These are phyloP conservation scores for Aspergillus hiratsukae DNA, from an alignment of 2,329 filamentous ascomycete species.

Conservation along the genomic window DNA sequence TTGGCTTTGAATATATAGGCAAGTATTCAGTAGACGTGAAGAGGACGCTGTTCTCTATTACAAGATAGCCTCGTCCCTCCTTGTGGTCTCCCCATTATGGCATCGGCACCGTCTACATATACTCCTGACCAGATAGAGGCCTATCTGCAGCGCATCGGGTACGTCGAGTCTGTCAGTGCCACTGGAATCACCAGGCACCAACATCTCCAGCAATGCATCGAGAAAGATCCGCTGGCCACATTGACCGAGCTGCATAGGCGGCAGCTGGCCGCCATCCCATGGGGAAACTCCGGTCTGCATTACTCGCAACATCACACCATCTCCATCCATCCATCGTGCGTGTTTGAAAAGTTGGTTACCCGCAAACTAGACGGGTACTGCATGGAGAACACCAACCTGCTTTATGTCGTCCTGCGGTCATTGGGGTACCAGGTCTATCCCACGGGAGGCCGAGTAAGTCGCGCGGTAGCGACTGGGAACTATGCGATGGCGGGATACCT, in stretches of 20 bases:
- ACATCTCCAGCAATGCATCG: constrained; percentile 23
- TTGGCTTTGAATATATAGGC: neutral
- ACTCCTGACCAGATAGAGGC: constrained; percentile 32
- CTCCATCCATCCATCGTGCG: constrained; percentile 44
- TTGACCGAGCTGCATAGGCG: constrained; percentile 35
- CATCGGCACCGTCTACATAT: constrained; percentile 21
- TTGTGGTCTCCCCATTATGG: neutral
- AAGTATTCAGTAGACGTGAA: neutral
- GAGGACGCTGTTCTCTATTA: neutral
- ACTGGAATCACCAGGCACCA: constrained; percentile 18
- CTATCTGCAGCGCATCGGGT: constrained; percentile 33
- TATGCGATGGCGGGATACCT: constrained; percentile 29
- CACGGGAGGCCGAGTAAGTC: constrained; percentile 49
- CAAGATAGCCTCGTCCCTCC: neutral
- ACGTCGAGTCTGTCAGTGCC: constrained; percentile 13
- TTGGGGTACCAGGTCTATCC: constrained; percentile 53
- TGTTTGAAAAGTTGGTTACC: constrained; percentile 52
- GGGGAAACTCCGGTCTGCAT: constrained; percentile 56
- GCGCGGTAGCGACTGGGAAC: constrained; percentile 24
- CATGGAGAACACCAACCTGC: constrained; percentile 56
- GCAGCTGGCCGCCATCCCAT: constrained; percentile 49
- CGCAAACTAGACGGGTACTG: constrained; percentile 55
- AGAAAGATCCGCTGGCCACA: constrained; percentile 27
- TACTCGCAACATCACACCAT: constrained; percentile 48
- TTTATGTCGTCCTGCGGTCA: constrained; percentile 48